Evolutionary conservation across 176 grass and related monocot species (phyloP), one percentile per base, ranked within the genome.

Genomic region (Oryza meridionalis): DNA sequence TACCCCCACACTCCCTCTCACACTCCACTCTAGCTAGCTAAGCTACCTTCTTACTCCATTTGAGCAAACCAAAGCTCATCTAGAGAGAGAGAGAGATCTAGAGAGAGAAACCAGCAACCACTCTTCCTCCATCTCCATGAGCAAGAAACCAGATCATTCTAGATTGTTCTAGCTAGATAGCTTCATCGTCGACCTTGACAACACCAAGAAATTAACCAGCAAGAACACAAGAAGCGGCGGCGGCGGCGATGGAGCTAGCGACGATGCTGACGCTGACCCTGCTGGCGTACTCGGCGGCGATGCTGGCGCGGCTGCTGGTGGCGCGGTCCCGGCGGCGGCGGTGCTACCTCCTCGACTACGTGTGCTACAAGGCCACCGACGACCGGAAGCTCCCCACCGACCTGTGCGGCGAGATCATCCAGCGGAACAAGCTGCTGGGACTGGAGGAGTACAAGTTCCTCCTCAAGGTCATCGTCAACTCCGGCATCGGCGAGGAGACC

Each of bases 401-500:
- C 55, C 90, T 94, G 24, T 92, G 95, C 76, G 95, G 88, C 12
- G 88, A 97, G 42, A 97, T 97, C 83, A 94, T 94, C 86, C 75
- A 92, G 69, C 77, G 92, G 75, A 97, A 97, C 92, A 88, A 85
- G 53, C 46, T 84, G 65, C 92, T 97, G 25, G 95, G 95, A 0
- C 68, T 94, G 25, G 92, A 94, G 40, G 95, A 97, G 88, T 92
- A 94, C 90, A 97, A 94, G 82, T 97, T 97, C 88, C 90, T 97
- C 53, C 95, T 97, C 47, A 97, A 97, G 87, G 95, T 97, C 42
- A 94, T 97, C 79, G 92, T 92, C 68, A 94, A 83, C 92, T 97
- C 95, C 9, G 95, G 95, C 65, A 97, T 97, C 81, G 92, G 95
- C 22, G 95, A 97, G 90, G 88, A 90, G 40, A 97, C 92, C 26